These are phyloP conservation scores for Orbilia ellipsospora DNA, from an alignment of 2,329 filamentous ascomycete species.

Conservation along the genomic window DNA sequence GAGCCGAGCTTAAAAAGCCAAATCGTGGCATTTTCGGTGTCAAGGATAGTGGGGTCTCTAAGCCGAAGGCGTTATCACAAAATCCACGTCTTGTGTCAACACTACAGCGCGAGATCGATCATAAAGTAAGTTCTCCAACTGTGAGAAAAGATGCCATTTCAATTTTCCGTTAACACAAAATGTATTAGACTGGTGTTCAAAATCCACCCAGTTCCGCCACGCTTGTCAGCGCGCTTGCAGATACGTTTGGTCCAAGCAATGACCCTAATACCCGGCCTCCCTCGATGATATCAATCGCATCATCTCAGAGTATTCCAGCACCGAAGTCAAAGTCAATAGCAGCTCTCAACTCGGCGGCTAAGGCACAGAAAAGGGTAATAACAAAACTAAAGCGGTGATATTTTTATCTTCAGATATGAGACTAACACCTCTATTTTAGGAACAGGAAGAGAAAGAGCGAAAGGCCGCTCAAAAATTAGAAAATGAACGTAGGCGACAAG, in stretches of 20 bases:
- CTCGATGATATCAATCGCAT: slow-evolving; percentile 60
- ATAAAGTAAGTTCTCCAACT: slow-evolving; percentile 59
- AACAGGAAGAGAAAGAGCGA: slow-evolving; percentile 80
- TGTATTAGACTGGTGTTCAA: slow-evolving; percentile 10
- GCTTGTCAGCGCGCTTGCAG: slow-evolving; percentile 33
- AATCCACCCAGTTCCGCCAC: slow-evolving; percentile 16
- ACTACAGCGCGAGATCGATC: slow-evolving; percentile 65
- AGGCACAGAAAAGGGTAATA: slow-evolving; percentile 78
- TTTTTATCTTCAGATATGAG: neutral
- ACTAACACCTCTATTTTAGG: slow-evolving; percentile 62
- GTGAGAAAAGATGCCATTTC: neutral
- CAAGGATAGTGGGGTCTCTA: slow-evolving; percentile 61
- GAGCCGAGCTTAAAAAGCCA: slow-evolving; percentile 31
- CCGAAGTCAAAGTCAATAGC: slow-evolving; percentile 64
- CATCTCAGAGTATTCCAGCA: slow-evolving; percentile 68
- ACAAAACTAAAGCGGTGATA: neutral
- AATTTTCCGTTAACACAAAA: slow-evolving; percentile 5
- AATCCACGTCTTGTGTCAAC: slow-evolving; percentile 77
- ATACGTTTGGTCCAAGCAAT: slow-evolving; percentile 64
- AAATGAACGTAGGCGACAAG: slow-evolving; percentile 77
- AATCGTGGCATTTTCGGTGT: slow-evolving; percentile 40
- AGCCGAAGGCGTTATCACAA: slow-evolving; percentile 75
- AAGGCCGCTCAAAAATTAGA: slow-evolving; percentile 85
- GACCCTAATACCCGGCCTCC: slow-evolving; percentile 57
- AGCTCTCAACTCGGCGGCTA: slow-evolving; percentile 78